phyloP scores from a whole-genome alignment of 805 yeast species.

The Candida namnaoensis region DNA sequence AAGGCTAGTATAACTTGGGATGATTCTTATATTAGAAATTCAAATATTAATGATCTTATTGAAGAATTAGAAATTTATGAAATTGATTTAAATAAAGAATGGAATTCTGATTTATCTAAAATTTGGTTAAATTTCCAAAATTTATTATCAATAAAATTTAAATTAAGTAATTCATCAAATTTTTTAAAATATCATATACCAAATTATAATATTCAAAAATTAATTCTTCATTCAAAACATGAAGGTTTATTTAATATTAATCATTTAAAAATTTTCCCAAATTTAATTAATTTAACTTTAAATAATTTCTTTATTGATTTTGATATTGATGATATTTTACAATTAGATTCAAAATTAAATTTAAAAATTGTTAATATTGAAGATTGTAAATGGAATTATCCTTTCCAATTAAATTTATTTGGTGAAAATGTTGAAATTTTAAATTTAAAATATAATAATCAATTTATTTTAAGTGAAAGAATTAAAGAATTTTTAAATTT shows the following conservation, averaged over 20 bases:
- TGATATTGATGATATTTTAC: constrained; percentile 16
- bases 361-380: constrained; percentile 22
- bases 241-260: constrained; percentile 29
- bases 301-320: constrained; percentile 32
- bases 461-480: constrained; percentile 26
- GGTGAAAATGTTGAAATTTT: constrained; percentile 17
- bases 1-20: constrained; percentile 2
- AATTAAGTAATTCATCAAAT: constrained; percentile 22
- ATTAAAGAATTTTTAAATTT: constrained; percentile 19
- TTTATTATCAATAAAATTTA: constrained; percentile 14
- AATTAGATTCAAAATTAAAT: constrained; percentile 4
- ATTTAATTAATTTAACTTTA: constrained; percentile 25
- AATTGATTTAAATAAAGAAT: constrained; percentile 21
- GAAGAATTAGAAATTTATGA: constrained; percentile 19
- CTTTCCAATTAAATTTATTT: constrained; percentile 31
- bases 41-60: constrained; percentile 4
- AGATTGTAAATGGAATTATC: constrained; percentile 51
- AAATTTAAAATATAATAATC: constrained; percentile 18
- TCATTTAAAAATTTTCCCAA: constrained; percentile 30
- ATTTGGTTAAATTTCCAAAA: constrained; percentile 15
- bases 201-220: constrained; percentile 1
- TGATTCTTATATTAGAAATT: constrained; percentile 2
- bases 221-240: constrained; percentile 14
- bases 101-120: constrained; percentile 23
- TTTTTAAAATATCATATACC: constrained; percentile 23